A percentile compares a stretch with the other conserved stretches of the same genome.
These are phyloP conservation scores for Biscogniauxia marginata DNA, from an alignment of 2,329 filamentous ascomycete genomes.

Conservation along the genomic window DNA sequence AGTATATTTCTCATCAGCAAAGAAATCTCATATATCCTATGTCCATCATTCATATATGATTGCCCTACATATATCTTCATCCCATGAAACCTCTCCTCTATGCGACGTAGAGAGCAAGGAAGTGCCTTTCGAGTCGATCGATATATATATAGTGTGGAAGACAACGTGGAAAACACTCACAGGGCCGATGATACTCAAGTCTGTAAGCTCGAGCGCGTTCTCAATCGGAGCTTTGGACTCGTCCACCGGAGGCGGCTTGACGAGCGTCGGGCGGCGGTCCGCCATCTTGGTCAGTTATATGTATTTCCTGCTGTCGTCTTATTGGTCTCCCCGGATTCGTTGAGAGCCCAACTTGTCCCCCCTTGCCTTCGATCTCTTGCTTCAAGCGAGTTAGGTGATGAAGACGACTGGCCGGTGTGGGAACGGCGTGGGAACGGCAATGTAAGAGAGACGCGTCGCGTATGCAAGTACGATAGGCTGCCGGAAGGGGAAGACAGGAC, in stretches of 20 bases:
- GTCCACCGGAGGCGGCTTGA: constrained; percentile 73
- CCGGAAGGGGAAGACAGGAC: background rate
- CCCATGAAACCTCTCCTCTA: no score
- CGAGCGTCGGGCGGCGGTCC: constrained; percentile 53
- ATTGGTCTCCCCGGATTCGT: background rate
- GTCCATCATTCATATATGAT: background rate
- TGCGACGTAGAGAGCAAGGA: background rate
- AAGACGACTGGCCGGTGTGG: background rate
- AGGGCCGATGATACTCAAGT: constrained; percentile 71
- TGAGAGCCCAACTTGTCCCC: background rate
- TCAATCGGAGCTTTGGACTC: constrained; percentile 77
- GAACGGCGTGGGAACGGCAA: no score
- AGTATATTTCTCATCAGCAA: background rate
- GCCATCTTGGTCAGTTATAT: constrained; percentile 27
- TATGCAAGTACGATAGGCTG: background rate
- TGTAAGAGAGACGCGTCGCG: no score
- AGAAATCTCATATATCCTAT: constrained; percentile 3
- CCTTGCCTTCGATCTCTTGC: background rate
- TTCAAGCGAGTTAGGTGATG: background rate
- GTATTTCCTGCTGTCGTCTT: background rate
- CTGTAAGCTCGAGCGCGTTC: constrained; percentile 83
- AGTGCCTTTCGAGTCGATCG: no score
- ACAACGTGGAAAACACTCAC: constrained; percentile 45
- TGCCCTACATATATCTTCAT: background rate
- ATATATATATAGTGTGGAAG: background rate